Percentiles rank a stretch among this genome's conserved stretches.
phyloP scores from a whole-genome alignment of 805 yeast species.

The Pichia cabralensis region DNA sequence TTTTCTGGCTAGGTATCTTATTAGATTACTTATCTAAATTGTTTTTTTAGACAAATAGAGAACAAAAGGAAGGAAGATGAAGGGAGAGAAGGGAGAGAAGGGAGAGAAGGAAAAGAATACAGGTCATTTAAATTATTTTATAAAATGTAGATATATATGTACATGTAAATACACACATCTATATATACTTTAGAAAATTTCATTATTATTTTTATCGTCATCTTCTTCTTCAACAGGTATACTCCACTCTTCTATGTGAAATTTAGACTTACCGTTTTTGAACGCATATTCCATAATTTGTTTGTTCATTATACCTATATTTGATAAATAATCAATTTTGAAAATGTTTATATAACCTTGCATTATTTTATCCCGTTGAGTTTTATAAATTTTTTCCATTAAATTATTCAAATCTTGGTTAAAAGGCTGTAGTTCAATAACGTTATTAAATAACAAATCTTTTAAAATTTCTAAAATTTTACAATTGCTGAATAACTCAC shows the following conservation, averaged over 20 bases:
- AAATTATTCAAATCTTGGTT: slow-evolving; percentile 59
- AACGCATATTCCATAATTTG: slow-evolving; percentile 74
- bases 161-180: no score
- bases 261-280: slow-evolving; percentile 69
- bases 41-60: no score
- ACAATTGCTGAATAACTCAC: slow-evolving; percentile 51
- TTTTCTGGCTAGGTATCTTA: slow-evolving; percentile 55
- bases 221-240: slow-evolving; percentile 85
- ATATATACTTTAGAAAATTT: slow-evolving; percentile 3
- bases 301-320: slow-evolving; percentile 70
- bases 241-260: slow-evolving; percentile 92
- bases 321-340: slow-evolving; percentile 64
- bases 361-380: slow-evolving; percentile 64
- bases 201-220: slow-evolving; percentile 4
- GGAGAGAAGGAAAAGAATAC: no score
- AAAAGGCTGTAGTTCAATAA: slow-evolving; percentile 72
- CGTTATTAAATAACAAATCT: slow-evolving; percentile 46
- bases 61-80: no score
- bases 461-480: slow-evolving; percentile 45
- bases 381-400: slow-evolving; percentile 59
- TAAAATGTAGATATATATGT: no score
- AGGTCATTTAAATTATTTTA: no score
- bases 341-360: slow-evolving; percentile 78
- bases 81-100: no score
- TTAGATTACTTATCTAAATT: slow-evolving; percentile 57